phyloP scores from a whole-genome alignment of 2,329 filamentous ascomycete genomes.

The Curvularia spicifera region DNA sequence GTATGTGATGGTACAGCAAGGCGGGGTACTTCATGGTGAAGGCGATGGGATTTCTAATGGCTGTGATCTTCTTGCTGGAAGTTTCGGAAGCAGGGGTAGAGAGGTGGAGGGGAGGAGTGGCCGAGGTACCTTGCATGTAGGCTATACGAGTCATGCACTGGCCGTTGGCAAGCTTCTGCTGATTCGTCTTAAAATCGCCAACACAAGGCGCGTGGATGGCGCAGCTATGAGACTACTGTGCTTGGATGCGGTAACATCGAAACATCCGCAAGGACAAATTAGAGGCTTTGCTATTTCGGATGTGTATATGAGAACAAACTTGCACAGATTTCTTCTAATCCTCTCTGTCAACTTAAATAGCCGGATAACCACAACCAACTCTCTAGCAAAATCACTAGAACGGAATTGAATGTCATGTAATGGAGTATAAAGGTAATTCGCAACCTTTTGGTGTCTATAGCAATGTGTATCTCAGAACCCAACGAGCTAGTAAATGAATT shows the following conservation, averaged over 20 bases:
- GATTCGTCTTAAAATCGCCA: neutral
- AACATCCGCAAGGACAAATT: too few species aligned
- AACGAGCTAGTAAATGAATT: too few species aligned
- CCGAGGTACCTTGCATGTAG: conserved; percentile 15
- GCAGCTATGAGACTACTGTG: neutral
- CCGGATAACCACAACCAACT: too few species aligned
- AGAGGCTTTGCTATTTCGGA: too few species aligned
- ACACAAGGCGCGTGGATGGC: neutral
- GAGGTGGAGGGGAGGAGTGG: neutral
- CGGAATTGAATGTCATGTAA: too few species aligned
- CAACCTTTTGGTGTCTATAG: too few species aligned
- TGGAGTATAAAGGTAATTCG: too few species aligned
- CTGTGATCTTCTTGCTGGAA: neutral
- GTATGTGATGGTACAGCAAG: neutral
- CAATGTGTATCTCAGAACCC: too few species aligned
- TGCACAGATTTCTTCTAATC: neutral
- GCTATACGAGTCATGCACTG: conserved; percentile 16
- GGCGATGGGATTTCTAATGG: neutral
- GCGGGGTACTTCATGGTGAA: neutral
- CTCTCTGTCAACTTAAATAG: too few species aligned
- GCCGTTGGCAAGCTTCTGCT: neutral
- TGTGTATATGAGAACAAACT: neutral
- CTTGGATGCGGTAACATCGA: neutral
- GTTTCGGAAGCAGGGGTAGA: neutral
- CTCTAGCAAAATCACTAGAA: too few species aligned